Conservation (phyloP, 306 rosid genomes). For the Lathyrus tuberosus region DNA sequence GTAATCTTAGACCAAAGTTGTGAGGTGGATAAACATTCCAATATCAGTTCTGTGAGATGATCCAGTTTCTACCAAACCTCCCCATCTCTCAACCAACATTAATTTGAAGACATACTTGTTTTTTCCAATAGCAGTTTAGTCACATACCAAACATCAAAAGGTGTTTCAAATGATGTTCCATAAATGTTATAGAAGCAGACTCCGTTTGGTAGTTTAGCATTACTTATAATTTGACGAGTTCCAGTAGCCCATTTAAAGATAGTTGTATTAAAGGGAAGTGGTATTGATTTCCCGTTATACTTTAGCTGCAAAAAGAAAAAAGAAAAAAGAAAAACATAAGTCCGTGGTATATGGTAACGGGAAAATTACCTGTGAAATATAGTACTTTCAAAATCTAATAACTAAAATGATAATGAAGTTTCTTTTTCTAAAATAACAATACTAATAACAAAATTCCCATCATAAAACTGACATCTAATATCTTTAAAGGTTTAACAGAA, state of each 20-base stretch:
- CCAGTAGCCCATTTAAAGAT: constrained; percentile 73
- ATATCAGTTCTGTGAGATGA: constrained; percentile 24
- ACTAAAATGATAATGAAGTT: neutral
- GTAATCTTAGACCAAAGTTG: constrained; percentile 2
- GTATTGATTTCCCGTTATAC: constrained; percentile 60
- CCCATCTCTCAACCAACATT: constrained; percentile 25
- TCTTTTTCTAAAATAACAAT: neutral
- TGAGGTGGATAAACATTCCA: constrained; percentile 15
- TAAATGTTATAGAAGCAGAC: constrained; percentile 83
- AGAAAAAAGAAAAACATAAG: constrained; percentile 27
- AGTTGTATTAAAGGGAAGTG: constrained; percentile 76
- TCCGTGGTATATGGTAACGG: constrained; percentile 27
- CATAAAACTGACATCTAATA: neutral
- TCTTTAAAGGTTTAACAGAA: neutral
- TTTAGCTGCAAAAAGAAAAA: constrained; percentile 62
- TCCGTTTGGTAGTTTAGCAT: constrained; percentile 76
- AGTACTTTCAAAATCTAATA: neutral
- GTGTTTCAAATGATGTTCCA: constrained; percentile 79
- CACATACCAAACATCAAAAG: constrained; percentile 88
- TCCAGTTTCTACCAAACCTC: constrained; percentile 33
- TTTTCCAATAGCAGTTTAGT: constrained; percentile 31
- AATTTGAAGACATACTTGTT: constrained; percentile 5
- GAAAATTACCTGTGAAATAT: constrained; percentile 10
- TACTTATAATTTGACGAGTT: constrained; percentile 62
- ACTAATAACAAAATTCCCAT: neutral